These are phyloP conservation scores for Gracilaria domingensis DNA, from an alignment of 23 red algal species.

Conservation along the genomic window DNA sequence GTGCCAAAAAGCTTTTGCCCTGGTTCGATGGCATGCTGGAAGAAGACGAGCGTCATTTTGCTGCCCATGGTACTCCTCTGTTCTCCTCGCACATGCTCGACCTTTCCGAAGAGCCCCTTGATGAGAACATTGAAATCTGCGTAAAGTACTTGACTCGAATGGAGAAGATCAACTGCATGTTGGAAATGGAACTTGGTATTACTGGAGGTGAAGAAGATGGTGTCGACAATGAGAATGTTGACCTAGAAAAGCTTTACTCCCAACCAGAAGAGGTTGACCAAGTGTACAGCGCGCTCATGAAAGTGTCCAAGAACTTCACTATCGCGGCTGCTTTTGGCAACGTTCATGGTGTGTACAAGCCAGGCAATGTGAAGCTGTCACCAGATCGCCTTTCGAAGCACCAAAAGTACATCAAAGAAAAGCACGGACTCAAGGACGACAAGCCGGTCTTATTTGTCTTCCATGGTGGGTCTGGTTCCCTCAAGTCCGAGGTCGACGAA, in stretches of 20 bases:
- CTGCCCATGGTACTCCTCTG: conserved; percentile 69
- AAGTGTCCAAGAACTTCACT: conserved; percentile 76
- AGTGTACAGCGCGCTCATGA: conserved; percentile 72
- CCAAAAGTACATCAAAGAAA: conserved; percentile 75
- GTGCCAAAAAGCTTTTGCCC: conserved; percentile 84
- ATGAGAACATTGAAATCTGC: conserved; percentile 85
- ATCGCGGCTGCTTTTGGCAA: conserved; percentile 82
- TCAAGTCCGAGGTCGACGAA: conserved; percentile 65
- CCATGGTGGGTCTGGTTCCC: conserved; percentile 79
- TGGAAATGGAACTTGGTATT: conserved; percentile 87
- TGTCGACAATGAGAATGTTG: conserved; percentile 78
- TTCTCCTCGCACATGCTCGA: conserved; percentile 85
- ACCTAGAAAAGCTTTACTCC: conserved; percentile 76
- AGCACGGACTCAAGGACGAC: conserved; percentile 61
- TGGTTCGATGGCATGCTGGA: conserved; percentile 88
- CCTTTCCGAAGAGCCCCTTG: conserved; percentile 77
- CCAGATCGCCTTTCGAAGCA: conserved; percentile 66
- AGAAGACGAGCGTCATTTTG: conserved; percentile 79
- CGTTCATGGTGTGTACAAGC: conserved; percentile 87
- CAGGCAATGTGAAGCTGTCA: conserved; percentile 75
- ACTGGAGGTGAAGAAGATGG: conserved; percentile 85
- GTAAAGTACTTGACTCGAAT: conserved; percentile 70
- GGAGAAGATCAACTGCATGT: conserved; percentile 78
- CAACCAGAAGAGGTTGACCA: conserved; percentile 80
- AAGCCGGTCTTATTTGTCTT: conserved; percentile 78